A percentile compares a stretch with the other conserved stretches of the same genome.
These are phyloP conservation scores for Rhodosporidiobolus sp. DNA, from an alignment of 768 basidiomycete species.

Conservation along the genomic window DNA sequence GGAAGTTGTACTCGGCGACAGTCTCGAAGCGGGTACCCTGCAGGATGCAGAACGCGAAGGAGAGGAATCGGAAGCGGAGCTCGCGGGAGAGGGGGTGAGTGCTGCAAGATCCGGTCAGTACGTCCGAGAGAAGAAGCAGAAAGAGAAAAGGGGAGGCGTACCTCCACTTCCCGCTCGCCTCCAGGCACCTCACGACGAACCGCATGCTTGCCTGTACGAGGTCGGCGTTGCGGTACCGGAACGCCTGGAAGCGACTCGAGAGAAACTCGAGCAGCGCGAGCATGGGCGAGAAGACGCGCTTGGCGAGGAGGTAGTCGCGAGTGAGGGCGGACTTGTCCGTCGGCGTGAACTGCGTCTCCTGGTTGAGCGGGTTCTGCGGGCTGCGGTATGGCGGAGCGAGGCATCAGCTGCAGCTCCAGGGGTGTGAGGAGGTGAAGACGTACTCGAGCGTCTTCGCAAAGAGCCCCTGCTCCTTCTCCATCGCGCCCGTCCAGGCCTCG, in stretches of 20 bases:
- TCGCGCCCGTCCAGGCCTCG: conserved; percentile 80
- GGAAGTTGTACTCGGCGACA: conserved; percentile 69
- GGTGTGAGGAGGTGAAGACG: conserved; percentile 45
- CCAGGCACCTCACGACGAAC: conserved; percentile 74
- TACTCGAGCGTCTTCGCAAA: conserved; percentile 81
- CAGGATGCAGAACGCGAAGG: conserved; percentile 89
- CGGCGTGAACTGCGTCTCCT: conserved; percentile 80
- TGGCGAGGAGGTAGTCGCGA: conserved; percentile 64
- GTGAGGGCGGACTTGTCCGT: conserved; percentile 82
- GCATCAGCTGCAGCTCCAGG: not conserved
- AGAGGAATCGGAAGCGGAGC: conserved; percentile 78
- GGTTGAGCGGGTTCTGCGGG: conserved; percentile 80
- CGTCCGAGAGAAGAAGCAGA: not conserved
- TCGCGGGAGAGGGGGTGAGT: conserved; percentile 92
- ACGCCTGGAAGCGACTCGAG: conserved; percentile 87
- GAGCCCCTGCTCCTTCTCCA: conserved; percentile 71
- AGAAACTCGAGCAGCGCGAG: conserved; percentile 75
- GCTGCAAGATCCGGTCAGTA: not conserved
- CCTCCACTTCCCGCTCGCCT: conserved; percentile 72
- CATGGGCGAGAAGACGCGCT: conserved; percentile 75
- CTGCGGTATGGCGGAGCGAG: conserved; percentile 52
- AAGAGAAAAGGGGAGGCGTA: conserved; percentile 45
- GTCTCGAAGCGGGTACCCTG: conserved; percentile 82
- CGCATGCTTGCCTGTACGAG: conserved; percentile 82
- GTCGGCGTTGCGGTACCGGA: conserved; percentile 77